phyloP scores from a whole-genome alignment of 1,284 basidiomycete species.

The Cerrena zonata region DNA sequence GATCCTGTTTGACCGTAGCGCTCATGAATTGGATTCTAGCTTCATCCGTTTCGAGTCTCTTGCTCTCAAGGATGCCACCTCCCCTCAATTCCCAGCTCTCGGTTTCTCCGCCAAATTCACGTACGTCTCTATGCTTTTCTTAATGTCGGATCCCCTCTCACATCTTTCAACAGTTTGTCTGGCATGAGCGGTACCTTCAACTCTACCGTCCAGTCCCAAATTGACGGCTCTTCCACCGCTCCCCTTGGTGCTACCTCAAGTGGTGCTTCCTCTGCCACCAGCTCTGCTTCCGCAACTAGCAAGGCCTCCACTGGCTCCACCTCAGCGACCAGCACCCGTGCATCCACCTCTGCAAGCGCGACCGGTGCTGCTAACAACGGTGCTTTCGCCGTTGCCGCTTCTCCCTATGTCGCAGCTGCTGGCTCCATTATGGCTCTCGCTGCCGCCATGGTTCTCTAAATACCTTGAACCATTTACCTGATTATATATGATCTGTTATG shows the following conservation, averaged over 20 bases:
- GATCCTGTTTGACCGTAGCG: no score
- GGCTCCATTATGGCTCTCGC: conserved; percentile 24
- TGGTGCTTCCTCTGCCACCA: conserved; percentile 12
- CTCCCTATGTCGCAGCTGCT: conserved; percentile 19
- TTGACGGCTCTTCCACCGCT: conserved; percentile 54
- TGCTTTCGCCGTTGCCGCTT: conserved; percentile 18
- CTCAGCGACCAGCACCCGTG: conserved; percentile 12
- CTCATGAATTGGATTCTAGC: no score
- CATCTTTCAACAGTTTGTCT: conserved; percentile 37
- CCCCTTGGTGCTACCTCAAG: conserved; percentile 36
- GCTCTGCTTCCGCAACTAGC: conserved; percentile 13
- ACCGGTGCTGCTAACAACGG: conserved; percentile 20
- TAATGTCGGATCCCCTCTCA: neutral
- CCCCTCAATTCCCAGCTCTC: conserved; percentile 52
- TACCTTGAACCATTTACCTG: neutral
- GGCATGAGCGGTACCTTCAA: conserved; percentile 65
- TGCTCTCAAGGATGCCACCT: conserved; percentile 41
- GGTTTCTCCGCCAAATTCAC: conserved; percentile 81
- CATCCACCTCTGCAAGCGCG: conserved; percentile 19
- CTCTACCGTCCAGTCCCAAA: conserved; percentile 44
- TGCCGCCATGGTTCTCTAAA: conserved; percentile 25
- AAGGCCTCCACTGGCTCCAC: conserved; percentile 10
- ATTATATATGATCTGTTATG: neutral
- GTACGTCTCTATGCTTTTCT: conserved; percentile 31
- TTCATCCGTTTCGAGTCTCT: conserved; percentile 72